Evolutionary conservation across 2,329 filamentous ascomycete species (phyloP), one percentile per base, ranked within the genome.

Genomic region (Fusarium devonianum): DNA sequence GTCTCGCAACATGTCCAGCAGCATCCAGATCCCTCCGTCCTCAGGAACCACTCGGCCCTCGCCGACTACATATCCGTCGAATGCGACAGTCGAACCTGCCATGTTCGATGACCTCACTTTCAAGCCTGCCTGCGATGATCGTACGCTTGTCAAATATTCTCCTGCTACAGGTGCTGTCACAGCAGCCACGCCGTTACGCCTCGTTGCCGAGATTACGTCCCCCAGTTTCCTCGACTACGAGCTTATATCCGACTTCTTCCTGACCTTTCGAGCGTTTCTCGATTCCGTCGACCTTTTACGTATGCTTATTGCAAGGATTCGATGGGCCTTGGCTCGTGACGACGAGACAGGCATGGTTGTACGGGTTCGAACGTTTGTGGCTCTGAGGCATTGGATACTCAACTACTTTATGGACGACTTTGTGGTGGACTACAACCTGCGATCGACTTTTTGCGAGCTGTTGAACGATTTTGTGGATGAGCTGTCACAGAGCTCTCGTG

Each of bases 331-430:
- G 37, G 83, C 83, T 36, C 83, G 90, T 45, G 77, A 82, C 35
- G 90, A 96, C 67, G 91, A 97, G 68, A 85, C 87, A 48, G 94
- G 94, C 28, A 89, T 92, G 67, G 90, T 99, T 41, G 94, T 97
- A n/a, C 85, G 93, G 38, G 95, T 99, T 12, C 85, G 94, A 30
- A 95, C 92, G 0, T 99, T 97, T 74, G 94, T 97, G 18, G 94
- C 94, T 7, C 80, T 97, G 33, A 86, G 94, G 47, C 94, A 99
- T 71, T 99, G 94, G 94, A 92, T 97, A 48, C 75, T 99, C 55
- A 99, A 99, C 70, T 99, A 99, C 71, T 99, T 97, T 62, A 81
- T 90, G 45, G 94, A 99, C 67, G 94, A 99, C 68, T 99, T 96
- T 69, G 84, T 95, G 29, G 73, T 87, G 17, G 85, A 92, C 67